Conservation (phyloP, 2,329 filamentous ascomycete genomes). For the Zopfia rhizophila region DNA sequence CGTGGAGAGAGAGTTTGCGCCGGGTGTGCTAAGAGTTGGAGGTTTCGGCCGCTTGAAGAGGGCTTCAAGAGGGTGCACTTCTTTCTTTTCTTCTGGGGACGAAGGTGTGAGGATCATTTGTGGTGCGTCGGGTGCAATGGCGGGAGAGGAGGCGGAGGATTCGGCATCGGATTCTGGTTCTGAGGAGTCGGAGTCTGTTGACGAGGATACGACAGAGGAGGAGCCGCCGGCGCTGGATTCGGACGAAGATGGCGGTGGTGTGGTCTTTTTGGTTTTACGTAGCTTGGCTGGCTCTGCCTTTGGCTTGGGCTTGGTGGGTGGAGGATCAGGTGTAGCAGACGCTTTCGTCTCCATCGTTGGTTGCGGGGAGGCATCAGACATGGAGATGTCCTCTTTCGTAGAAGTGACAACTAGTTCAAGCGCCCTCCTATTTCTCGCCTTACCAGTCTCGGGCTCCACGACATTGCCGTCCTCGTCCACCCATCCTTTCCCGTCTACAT, state of each 20-base stretch:
- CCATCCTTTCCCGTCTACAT: conserved; percentile 89
- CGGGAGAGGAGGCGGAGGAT: conserved; percentile 25
- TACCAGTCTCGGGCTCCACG: conserved; percentile 67
- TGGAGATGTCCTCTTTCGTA: not conserved
- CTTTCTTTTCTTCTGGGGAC: conserved; percentile 39
- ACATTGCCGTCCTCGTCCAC: conserved; percentile 81
- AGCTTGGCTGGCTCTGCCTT: conserved; percentile 29
- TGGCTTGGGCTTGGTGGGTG: conserved; percentile 25
- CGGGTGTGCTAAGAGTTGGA: conserved; percentile 43
- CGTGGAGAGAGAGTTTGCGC: conserved; percentile 33
- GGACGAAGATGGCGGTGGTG: conserved; percentile 37
- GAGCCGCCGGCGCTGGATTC: conserved; percentile 33
- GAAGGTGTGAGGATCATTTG: conserved; percentile 26
- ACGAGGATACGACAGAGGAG: conserved; percentile 50
- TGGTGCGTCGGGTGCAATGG: conserved; percentile 21
- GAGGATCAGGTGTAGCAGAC: conserved; percentile 22
- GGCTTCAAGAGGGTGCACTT: conserved; percentile 87
- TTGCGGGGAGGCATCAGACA: conserved; percentile 8
- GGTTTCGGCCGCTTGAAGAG: conserved; percentile 80
- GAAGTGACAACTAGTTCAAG: conserved; percentile 43
- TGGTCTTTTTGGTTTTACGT: conserved; percentile 33
- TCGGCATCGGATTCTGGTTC: conserved; percentile 33
- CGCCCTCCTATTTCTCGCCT: conserved; percentile 44
- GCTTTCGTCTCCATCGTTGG: conserved; percentile 24
- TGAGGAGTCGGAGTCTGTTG: conserved; percentile 37